phyloP scores from a whole-genome alignment of 345 rosid species.

The Gossypioides kirkii region DNA sequence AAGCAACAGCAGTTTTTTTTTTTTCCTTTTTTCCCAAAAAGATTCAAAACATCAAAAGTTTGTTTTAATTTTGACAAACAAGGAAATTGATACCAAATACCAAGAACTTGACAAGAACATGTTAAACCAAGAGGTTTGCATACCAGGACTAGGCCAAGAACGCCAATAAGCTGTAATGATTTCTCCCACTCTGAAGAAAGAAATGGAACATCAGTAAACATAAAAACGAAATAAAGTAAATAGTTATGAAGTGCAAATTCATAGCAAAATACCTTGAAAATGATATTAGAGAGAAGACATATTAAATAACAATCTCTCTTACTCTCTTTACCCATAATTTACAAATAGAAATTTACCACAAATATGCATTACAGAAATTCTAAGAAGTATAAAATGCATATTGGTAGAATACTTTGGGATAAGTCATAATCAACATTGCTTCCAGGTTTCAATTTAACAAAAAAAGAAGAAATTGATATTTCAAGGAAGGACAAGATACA shows the following conservation, averaged over 20 bases:
- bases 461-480: not conserved
- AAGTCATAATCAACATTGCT: not conserved
- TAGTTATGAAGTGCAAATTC: conserved; percentile 6
- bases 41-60: not conserved
- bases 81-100: not conserved
- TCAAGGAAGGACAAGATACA: conserved; percentile 26
- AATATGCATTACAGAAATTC: not conserved
- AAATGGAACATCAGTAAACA: conserved; percentile 2
- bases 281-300: not conserved
- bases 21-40: not conserved
- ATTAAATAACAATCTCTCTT: not conserved
- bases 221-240: not conserved
- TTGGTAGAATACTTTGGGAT: not conserved
- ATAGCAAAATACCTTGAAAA: not conserved
- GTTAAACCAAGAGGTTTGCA: conserved; percentile 2
- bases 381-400: not conserved
- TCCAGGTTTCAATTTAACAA: not conserved
- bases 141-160: conserved; percentile 77
- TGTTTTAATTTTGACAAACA: not conserved
- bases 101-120: not conserved
- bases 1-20: too few species aligned
- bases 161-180: conserved; percentile 72
- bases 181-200: conserved; percentile 77
- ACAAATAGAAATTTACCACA: not conserved
- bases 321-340: not conserved